Evolutionary conservation across 225 moss, liverwort and hornwort genomes (phyloP), one percentile per base, ranked within the genome.

Genomic region (Pleurozium schreberi): DNA sequence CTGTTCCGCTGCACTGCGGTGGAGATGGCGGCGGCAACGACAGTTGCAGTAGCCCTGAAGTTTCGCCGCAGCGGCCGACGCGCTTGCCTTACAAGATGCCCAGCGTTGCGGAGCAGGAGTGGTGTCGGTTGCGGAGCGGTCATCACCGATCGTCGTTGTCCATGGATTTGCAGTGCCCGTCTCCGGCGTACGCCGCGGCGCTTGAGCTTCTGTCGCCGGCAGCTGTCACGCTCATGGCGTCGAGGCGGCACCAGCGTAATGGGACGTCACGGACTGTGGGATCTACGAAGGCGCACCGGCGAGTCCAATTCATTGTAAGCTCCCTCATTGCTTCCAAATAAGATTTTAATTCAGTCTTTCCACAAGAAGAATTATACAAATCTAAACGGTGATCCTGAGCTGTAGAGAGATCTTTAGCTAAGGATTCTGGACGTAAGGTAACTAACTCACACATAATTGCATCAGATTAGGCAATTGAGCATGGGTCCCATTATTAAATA

Each of bases 81-180:
- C 89, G 94, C 33, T 81, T 94, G 53, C 94, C 94, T 30, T 94
- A 94, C 87, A 94, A 92, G 43, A 94, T 94, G 94, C 94, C 93
- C 55, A 92, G 89, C 84, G 93, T 92, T 22, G 92, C 86, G 26
- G 94, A 94, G 40, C 94, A 94, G 88, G 93, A 92, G 86, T 89
- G 69, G 40, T 42, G 52, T 59, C 80, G 89, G 65, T 27, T 74
- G 83, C 71, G 67, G 86, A 65, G 85, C 34, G 82, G 23, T 23
- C 73, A 84, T 17, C 73, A 80, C 31, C n/a, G 84, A 52, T 57
- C 86, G 18, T 42, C 86, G 42, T 14, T 64, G 45, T 77, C 86
- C 31, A 12, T 23, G 86, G 93, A 92, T 25, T 55, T 87, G 49
- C 71, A 88, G 73, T 91, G 89, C 31, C 84, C 90, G 28, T 94